Conservation (phyloP, 208 protist species). For the Crithidia thermophila region DNA sequence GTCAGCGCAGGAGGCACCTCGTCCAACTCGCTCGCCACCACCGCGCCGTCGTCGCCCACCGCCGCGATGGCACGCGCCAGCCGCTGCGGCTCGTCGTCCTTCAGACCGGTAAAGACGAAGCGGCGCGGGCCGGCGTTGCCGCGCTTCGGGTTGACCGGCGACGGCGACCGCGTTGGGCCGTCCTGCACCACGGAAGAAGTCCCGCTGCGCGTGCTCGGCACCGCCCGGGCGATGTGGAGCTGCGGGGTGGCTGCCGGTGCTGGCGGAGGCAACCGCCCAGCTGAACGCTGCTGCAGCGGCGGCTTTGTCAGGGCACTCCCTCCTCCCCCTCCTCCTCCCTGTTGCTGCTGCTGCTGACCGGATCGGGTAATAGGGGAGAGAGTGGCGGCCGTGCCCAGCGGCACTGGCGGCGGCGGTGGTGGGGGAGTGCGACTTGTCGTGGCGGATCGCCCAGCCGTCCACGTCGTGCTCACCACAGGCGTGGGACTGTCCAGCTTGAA, state of each 20-base stretch:
- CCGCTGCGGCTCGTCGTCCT: conserved; percentile 48
- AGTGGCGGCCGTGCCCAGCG: conserved; percentile 1
- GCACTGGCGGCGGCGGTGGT: conserved; percentile 3
- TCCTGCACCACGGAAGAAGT: conserved; percentile 49
- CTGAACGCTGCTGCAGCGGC: conserved; percentile 18
- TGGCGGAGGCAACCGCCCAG: conserved; percentile 29
- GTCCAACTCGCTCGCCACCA: conserved; percentile 57
- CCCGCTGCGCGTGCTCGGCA: conserved; percentile 47
- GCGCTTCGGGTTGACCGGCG: conserved; percentile 80
- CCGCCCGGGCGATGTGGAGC: neutral
- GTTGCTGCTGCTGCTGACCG: conserved; percentile 4
- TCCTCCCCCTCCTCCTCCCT: neutral
- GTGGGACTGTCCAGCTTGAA: conserved; percentile 40
- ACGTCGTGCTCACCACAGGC: conserved; percentile 26
- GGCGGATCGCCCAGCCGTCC: conserved; percentile 28
- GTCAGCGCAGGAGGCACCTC: conserved; percentile 57
- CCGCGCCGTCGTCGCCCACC: conserved; percentile 51
- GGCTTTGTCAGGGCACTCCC: conserved; percentile 6
- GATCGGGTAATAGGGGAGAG: neutral
- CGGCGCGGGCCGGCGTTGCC: conserved; percentile 52
- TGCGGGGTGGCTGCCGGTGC: neutral
- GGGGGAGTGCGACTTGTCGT: conserved; percentile 30
- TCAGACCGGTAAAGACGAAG: conserved; percentile 79
- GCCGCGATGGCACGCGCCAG: conserved; percentile 45
- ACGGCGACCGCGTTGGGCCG: conserved; percentile 81